Conservation (phyloP, 176 grass and related monocot species). For the Oryza glaberrima region DNA sequence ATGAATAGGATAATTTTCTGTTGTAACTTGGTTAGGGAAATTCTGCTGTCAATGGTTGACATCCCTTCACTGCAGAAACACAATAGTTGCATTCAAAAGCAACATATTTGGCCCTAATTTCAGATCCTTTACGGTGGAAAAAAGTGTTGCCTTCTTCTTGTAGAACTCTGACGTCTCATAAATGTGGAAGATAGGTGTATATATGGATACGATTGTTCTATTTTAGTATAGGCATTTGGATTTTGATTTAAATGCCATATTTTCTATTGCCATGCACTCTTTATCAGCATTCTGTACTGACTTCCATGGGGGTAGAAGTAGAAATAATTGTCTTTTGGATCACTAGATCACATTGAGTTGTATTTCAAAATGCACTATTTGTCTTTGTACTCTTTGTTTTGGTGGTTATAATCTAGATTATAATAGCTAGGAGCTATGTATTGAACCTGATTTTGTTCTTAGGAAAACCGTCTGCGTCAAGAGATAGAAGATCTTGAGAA, state of each 20-base stretch:
- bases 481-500: conserved; percentile 87
- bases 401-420: background rate
- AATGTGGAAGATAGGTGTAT: background rate
- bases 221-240: background rate
- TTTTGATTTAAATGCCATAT: background rate
- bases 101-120: background rate
- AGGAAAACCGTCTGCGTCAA: conserved; percentile 81
- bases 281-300: background rate
- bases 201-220: background rate
- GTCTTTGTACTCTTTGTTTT: background rate
- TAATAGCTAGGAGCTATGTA: background rate
- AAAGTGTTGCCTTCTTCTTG: background rate
- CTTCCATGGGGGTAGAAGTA: background rate
- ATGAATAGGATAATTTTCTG: background rate
- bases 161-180: background rate
- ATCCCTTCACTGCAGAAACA: background rate
- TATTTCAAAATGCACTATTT: background rate
- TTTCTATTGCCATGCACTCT: background rate
- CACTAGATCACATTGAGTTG: background rate
- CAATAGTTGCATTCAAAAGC: background rate
- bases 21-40: background rate
- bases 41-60: background rate
- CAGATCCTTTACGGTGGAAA: background rate
- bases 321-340: conserved; percentile 22
- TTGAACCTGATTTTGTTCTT: conserved; percentile 22